Conservation (phyloP, 169 alveolate genomes). For the Toxoplasma gondii region DNA sequence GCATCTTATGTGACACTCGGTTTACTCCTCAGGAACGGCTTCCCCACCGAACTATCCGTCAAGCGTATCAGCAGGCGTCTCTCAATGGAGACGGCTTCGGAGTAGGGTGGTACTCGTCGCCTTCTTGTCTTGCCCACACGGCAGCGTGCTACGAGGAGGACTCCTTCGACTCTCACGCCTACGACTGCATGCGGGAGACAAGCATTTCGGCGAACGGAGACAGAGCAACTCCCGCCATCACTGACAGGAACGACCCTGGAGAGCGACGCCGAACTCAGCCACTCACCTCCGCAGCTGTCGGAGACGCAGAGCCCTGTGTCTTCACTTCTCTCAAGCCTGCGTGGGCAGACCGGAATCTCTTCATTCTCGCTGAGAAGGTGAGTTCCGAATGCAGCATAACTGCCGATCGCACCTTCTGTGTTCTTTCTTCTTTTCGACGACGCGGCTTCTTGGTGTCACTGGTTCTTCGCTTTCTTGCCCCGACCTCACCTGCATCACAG, state of each 20-base stretch:
- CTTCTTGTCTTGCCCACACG: neutral
- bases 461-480: too few species aligned
- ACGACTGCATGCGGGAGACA: neutral
- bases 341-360: slow-evolving; percentile 67
- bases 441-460: too few species aligned
- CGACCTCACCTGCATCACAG: too few species aligned
- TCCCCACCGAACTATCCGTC: slow-evolving; percentile 33
- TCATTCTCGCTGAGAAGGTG: slow-evolving; percentile 64
- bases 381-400: neutral
- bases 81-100: slow-evolving; percentile 70
- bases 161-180: neutral
- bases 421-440: too few species aligned
- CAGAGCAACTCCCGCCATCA: neutral
- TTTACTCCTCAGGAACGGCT: slow-evolving; percentile 66
- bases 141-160: neutral
- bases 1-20: too few species aligned
- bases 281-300: neutral
- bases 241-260: neutral
- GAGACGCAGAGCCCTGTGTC: slow-evolving; percentile 64
- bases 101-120: slow-evolving; percentile 63
- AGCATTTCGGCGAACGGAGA: neutral
- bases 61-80: slow-evolving; percentile 61
- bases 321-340: slow-evolving; percentile 69
- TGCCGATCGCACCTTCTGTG: too few species aligned
- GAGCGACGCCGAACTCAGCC: neutral